phyloP scores from a whole-genome alignment of 1,139 yeast species.

The Scheffersomyces insectosa region DNA sequence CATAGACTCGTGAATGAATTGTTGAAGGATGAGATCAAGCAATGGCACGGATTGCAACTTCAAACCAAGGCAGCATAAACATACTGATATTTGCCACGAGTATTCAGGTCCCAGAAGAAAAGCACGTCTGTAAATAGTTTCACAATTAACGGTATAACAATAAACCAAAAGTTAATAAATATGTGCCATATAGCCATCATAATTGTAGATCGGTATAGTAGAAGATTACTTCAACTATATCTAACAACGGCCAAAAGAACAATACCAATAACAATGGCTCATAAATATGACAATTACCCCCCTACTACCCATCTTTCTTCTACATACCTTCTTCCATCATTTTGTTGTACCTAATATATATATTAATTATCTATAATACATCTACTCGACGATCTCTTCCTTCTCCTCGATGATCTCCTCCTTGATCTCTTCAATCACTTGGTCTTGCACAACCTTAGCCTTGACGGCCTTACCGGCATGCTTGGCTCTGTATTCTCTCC shows the following conservation, averaged over 20 bases:
- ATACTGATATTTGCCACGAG: not conserved
- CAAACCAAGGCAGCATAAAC: conserved; percentile 58
- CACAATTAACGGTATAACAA: too few relatives aligned
- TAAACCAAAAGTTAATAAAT: too few relatives aligned
- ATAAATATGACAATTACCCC: too few relatives aligned
- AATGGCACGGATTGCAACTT: conserved; percentile 95
- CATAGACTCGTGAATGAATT: conserved; percentile 85
- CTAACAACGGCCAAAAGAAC: too few relatives aligned
- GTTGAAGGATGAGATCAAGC: conserved; percentile 78
- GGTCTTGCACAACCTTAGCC: conserved; percentile 58
- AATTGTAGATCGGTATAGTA: too few relatives aligned
- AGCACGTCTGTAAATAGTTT: too few relatives aligned
- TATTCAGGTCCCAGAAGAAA: too few relatives aligned
- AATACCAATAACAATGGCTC: too few relatives aligned
- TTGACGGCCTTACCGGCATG: conserved; percentile 51
- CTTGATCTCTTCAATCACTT: conserved; percentile 66
- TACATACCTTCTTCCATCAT: not conserved
- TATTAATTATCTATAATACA: conserved; percentile 5
- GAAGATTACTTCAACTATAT: too few relatives aligned
- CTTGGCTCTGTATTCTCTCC: conserved; percentile 76
- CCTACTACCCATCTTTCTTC: too few relatives aligned
- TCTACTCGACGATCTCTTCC: conserved; percentile 72
- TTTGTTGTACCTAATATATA: not conserved
- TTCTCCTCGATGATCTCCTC: conserved; percentile 74
- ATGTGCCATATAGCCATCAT: too few relatives aligned